Conservation (phyloP, 2,329 filamentous ascomycete genomes). For the Nemania sp. region DNA sequence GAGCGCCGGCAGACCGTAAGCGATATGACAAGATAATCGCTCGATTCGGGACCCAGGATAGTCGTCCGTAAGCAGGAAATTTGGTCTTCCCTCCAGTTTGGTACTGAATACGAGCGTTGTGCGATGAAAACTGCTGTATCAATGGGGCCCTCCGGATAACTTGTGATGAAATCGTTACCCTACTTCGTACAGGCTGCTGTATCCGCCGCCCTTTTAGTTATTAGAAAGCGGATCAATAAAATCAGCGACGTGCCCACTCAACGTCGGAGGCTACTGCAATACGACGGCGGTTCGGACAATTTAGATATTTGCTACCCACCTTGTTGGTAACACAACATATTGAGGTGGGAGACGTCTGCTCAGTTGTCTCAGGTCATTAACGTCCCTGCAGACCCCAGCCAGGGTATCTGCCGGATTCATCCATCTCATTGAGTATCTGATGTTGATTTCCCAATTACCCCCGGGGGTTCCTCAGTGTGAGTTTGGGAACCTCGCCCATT, state of each 20-base stretch:
- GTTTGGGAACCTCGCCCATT: background rate
- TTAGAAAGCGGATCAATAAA: slow-evolving; percentile 16
- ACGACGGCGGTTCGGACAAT: slow-evolving; percentile 27
- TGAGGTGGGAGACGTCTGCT: background rate
- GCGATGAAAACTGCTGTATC: background rate
- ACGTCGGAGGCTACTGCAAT: slow-evolving; percentile 18
- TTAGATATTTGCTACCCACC: slow-evolving; percentile 25
- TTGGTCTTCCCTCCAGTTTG: background rate
- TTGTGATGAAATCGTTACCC: slow-evolving; percentile 9
- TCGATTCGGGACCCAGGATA: background rate
- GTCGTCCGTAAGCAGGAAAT: no score
- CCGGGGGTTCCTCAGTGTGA: background rate
- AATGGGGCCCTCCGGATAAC: slow-evolving; percentile 1
- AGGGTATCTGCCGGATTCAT: no score
- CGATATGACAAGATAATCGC: background rate
- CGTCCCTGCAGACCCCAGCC: background rate
- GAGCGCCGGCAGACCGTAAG: background rate
- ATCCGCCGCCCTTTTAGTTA: slow-evolving; percentile 15
- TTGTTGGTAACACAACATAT: slow-evolving; percentile 17
- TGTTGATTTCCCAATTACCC: background rate
- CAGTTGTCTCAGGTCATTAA: background rate
- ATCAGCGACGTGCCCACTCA: slow-evolving; percentile 5
- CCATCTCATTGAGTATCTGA: background rate
- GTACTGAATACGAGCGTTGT: background rate
- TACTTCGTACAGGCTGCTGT: slow-evolving; percentile 2